Percentiles rank a stretch among this genome's conserved stretches.
Evolutionary conservation across 2,329 filamentous ascomycete genomes (phyloP).

Genomic region (Apiospora rasikravindrae): DNA sequence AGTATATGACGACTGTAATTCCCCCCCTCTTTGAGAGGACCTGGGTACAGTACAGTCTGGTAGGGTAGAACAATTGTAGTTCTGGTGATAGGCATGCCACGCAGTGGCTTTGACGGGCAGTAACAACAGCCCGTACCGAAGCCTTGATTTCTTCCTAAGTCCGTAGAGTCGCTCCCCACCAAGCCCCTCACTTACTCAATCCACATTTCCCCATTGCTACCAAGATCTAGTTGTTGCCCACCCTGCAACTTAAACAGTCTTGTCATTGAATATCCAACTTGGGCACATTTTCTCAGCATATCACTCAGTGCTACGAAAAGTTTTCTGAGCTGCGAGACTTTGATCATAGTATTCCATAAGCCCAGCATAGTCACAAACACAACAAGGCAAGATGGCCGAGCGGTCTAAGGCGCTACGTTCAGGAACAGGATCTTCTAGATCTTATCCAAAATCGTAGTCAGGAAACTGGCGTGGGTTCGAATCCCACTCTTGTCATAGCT

Average conservation of each 20-base stretch:
- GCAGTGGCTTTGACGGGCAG: neutral
- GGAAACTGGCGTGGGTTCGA: conserved; percentile 48
- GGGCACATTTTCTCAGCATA: neutral
- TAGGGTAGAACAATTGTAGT: neutral
- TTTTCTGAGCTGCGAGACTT: neutral
- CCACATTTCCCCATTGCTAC: neutral
- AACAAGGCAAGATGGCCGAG: conserved; percentile 39
- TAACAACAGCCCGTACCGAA: too few species aligned
- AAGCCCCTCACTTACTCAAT: neutral
- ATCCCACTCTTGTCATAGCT: conserved; percentile 44
- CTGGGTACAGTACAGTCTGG: neutral
- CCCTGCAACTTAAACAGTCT: neutral
- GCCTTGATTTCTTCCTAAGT: too few species aligned
- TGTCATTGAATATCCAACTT: neutral
- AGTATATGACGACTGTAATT: neutral
- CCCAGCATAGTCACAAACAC: neutral
- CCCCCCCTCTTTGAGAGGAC: neutral
- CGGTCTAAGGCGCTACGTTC: conserved; percentile 42
- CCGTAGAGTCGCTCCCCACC: too few species aligned
- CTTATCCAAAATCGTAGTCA: conserved; percentile 34
- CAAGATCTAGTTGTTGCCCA: neutral
- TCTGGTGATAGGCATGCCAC: neutral
- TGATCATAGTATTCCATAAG: neutral
- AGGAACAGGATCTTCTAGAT: conserved; percentile 26
- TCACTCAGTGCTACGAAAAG: neutral